Evolutionary conservation across 164 flowering plant genomes (phyloP), one percentile per base, ranked within the genome.

Genomic region (Cinnamomum micranthum): DNA sequence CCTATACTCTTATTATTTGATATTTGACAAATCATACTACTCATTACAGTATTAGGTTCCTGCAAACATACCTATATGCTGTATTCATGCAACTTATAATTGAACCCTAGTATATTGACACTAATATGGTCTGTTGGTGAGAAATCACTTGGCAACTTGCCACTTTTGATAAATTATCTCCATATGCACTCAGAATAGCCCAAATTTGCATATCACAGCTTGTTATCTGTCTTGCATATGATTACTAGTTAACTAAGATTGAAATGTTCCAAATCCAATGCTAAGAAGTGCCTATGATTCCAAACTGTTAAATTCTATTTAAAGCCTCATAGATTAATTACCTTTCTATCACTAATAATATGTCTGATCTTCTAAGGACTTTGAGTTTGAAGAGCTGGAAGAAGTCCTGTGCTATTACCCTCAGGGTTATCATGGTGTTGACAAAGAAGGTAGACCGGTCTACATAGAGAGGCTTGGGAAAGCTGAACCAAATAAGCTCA

Each of bases 401-500:
- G 92, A 92, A 80, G 98, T 95, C 60, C 77, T 92, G 82, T 85
- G 88, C 68, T 80, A 90, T 78, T 95, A 95, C 68, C 99, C 99
- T 67, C 99, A 95, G 78, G 99, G 99, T 27, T 93, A 92, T 82
- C 99, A 95, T 85, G 99, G 99, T 68, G 93, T 93, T 81, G 99
- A 95, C 76, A 92, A 84, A 81, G 98, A 92, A 75, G 98, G 99
- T 25, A 87, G 99, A 73, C 98, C 99, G 9, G 86, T 95, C 71
- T 95, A 95, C 80, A 93, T 95, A 73, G 99, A 95, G 85, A 88
- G 91, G 82, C 93, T 95, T 72, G 99, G 99, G 47, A 89, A 90
- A 82, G 97, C 94, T 70, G 91, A 95, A 78, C 96, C 99, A n/a
- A 87, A 86, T 71, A 92, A 73, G 82, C 90, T 95, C 11, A 84